Conservation (phyloP, 2,329 filamentous ascomycete species). For the Fusarium sp. region DNA sequence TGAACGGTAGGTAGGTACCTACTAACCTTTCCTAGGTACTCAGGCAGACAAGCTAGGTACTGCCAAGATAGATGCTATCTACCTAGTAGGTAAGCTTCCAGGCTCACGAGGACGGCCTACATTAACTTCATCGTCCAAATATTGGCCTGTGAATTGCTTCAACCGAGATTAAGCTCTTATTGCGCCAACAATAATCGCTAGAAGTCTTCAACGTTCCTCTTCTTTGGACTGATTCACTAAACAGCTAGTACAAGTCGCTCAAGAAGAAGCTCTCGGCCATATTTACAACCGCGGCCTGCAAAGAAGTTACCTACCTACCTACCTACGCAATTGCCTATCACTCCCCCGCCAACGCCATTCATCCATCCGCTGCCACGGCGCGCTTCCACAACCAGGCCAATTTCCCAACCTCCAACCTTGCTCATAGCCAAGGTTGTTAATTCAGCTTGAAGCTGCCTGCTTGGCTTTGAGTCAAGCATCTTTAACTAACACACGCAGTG, state of each 20-base stretch:
- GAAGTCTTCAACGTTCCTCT: neutral
- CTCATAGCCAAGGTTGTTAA: conserved; percentile 33
- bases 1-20: too few species aligned
- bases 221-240: neutral
- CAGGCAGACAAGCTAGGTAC: too few species aligned
- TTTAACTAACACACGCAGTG: conserved; percentile 25
- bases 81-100: neutral
- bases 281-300: neutral
- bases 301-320: too few species aligned
- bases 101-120: too few species aligned
- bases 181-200: neutral
- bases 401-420: conserved; percentile 43
- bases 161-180: neutral
- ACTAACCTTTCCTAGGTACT: too few species aligned
- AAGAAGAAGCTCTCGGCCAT: neutral
- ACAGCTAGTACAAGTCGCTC: neutral
- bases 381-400: conserved; percentile 22
- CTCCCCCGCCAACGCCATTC: conserved; percentile 3
- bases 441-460: conserved; percentile 20
- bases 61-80: too few species aligned
- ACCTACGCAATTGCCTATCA: neutral
- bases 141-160: neutral
- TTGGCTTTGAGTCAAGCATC: conserved; percentile 26
- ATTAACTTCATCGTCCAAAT: too few species aligned
- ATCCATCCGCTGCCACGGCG: conserved; percentile 12